These are phyloP conservation scores for Ambrosiella beaveri DNA, from an alignment of 2,329 filamentous ascomycete species.

Conservation along the genomic window DNA sequence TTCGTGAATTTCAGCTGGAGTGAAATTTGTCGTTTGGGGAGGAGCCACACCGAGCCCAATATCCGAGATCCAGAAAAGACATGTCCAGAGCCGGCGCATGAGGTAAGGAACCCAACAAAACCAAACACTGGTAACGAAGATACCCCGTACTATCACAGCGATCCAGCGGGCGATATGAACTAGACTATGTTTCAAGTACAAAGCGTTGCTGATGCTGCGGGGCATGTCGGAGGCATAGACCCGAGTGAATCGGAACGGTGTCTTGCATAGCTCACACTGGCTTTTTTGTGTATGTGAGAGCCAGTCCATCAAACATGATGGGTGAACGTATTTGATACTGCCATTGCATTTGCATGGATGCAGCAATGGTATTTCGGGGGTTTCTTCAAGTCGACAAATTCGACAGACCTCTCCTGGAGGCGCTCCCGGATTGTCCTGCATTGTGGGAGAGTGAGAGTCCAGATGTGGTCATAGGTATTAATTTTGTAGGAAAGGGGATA, in stretches of 20 bases:
- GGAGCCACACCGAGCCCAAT: slow-evolving; percentile 32
- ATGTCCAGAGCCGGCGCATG: slow-evolving; percentile 83
- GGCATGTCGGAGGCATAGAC: slow-evolving; percentile 94
- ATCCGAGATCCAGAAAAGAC: slow-evolving; percentile 89
- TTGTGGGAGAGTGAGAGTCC: neutral
- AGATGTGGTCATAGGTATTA: neutral
- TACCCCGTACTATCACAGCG: slow-evolving; percentile 59
- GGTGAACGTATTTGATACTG: slow-evolving; percentile 96
- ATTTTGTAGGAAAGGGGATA: neutral
- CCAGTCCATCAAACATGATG: slow-evolving; percentile 98
- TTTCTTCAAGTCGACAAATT: slow-evolving; percentile 85
- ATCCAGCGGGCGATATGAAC: slow-evolving; percentile 56
- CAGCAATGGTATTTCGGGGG: slow-evolving; percentile 70
- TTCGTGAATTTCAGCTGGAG: neutral
- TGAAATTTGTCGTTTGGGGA: neutral
- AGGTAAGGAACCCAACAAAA: slow-evolving; percentile 73
- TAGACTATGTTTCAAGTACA: slow-evolving; percentile 65
- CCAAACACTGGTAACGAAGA: slow-evolving; percentile 75
- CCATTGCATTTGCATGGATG: slow-evolving; percentile 98
- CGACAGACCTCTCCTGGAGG: slow-evolving; percentile 68
- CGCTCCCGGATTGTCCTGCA: neutral
- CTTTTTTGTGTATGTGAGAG: slow-evolving; percentile 97
- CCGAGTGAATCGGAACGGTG: slow-evolving; percentile 93
- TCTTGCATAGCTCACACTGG: slow-evolving; percentile 98
- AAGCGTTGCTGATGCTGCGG: slow-evolving; percentile 54